Evolutionary conservation across 2,329 filamentous ascomycete genomes (phyloP), one percentile per base, ranked within the genome.

Genomic region (Curvularia sp.): DNA sequence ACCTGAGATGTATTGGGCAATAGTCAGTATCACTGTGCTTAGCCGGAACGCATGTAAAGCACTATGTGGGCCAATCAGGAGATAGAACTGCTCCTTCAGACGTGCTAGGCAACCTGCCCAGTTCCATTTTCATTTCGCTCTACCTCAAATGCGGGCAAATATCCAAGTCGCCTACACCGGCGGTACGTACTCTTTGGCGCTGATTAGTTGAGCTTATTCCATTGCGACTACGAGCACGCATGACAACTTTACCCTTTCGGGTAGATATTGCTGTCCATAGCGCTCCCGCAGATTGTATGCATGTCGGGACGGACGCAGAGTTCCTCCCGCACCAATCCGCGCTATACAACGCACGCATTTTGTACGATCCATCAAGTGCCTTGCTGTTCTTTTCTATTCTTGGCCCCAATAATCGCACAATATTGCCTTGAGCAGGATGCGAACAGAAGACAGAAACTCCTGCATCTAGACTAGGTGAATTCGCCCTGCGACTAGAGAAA

Each of bases 41-140:
- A 67, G 63, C 65, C 69, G 71, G 66, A 59, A 75, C 70, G 67
- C 51, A 67, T 63, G 67, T 66, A 70, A 68, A 67, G 69, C 68
- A 68, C 55, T 51, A 51, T 26, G 49, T 53, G 44, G 53, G 63
- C 75, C 74, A 76, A 76, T 76, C 64, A 73, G 53, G 65, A 49
- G 50, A 46, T 46, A 28, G 49, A 69, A 70, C 63, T 54, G 59
- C 64, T 52, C 61, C 44, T 68, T 55, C 57, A 64, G 61, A 55
- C 60, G 41, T 55, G 24, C 60, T 67, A 61, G 60, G 64, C 69
- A 62, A 49, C 38, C 54, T 51, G 51, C 55, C 61, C 56, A 57
- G 63, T 64, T 55, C 57, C 61, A 54, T 65, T 63, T 62, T 65
- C 58, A 67, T 69, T 60, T 64, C 61, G 49, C 53, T 67, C 51